Base-by-base conservation (phyloP, 768 basidiomycete genomes). In the Saitozyma sp. region DNA sequence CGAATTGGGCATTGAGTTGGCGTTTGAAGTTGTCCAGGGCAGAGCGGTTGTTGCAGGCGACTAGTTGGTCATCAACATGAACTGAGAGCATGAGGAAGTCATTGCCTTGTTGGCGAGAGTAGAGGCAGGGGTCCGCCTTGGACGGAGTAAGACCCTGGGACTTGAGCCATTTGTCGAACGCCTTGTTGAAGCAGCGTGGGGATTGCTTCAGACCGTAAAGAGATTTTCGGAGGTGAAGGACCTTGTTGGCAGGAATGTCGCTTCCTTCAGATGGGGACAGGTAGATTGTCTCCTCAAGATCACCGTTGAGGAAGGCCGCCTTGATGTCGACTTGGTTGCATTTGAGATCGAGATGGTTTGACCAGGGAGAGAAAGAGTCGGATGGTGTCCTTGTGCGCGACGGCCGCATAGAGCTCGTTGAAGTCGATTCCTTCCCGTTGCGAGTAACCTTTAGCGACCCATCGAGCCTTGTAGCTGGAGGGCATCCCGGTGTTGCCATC, bases 1-100 rank as follows among this genome's bases (percentile, higher is more conserved):
- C 51, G 20, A 60, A 60, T 60, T 60, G 17, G 8, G 50, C 6
- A 20, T 60, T 60, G 20, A 60, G 59, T 40, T n/a, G 52, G 8
- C 6, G 20, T 43, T 60, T 60, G 6, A 60, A 54, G 42, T 16
- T 14, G 17, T 50, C 39, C 9, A 61, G 55, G 37, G 52, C 57
- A 3, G 11, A 42, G 29, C 56, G 17, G 43, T 54, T 43, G 54
- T 67, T 63, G 59, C 61, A 46, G 4, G 65, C 65, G 19, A 63
- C 61, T 7, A 64, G 58, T 45, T 60, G 58, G 50, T 67, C 66
- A 53, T 67, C 66, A 17, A 67, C 66, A 43, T 60, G 62, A 3
- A 63, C 57, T 1, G 54, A 56, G 9, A 63, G 13, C 51, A 63
- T 52, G 20, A 63, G 16, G 9, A 49, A 58, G 19, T 49, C 17